Percentiles rank a stretch among this genome's conserved stretches.
phyloP scores from a whole-genome alignment of 345 rosid genomes.

The Streptanthus diversifolius region DNA sequence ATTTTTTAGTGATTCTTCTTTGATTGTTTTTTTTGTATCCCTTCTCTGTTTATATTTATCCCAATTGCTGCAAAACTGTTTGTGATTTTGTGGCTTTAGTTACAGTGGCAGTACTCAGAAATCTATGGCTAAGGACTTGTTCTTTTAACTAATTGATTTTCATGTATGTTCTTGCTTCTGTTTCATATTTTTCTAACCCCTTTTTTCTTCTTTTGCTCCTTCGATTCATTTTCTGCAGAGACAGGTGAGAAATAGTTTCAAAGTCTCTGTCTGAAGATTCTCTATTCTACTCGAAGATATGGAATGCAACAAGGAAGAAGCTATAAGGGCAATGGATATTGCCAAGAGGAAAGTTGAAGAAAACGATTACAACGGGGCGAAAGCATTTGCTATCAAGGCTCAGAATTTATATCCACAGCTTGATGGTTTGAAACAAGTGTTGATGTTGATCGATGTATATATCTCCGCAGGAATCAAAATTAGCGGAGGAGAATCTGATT shows the following conservation, averaged over 20 bases:
- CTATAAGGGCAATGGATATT: constrained; percentile 65
- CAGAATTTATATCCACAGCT: constrained; percentile 66
- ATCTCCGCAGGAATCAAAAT: constrained; percentile 54
- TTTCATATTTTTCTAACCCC: neutral
- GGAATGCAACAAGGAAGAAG: constrained; percentile 91
- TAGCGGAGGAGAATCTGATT: constrained; percentile 55
- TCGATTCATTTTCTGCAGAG: neutral
- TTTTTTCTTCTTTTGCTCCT: neutral
- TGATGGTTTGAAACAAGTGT: constrained; percentile 59
- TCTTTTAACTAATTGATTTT: neutral
- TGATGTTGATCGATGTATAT: constrained; percentile 58
- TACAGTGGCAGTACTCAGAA: neutral
- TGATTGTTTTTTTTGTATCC: neutral
- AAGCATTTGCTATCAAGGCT: constrained; percentile 61
- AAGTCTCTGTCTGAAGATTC: neutral
- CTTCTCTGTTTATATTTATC: neutral
- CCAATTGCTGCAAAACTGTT: neutral
- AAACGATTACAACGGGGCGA: constrained; percentile 62
- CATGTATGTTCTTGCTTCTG: constrained; percentile 16
- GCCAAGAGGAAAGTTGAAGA: constrained; percentile 66
- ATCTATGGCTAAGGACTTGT: neutral
- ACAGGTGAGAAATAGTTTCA: neutral
- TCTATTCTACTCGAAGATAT: constrained; percentile 20
- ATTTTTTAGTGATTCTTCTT: neutral
- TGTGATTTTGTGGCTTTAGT: neutral